These are phyloP conservation scores for Trichophyton benhamiae DNA, from an alignment of 2,329 filamentous ascomycete species.

Conservation along the genomic window DNA sequence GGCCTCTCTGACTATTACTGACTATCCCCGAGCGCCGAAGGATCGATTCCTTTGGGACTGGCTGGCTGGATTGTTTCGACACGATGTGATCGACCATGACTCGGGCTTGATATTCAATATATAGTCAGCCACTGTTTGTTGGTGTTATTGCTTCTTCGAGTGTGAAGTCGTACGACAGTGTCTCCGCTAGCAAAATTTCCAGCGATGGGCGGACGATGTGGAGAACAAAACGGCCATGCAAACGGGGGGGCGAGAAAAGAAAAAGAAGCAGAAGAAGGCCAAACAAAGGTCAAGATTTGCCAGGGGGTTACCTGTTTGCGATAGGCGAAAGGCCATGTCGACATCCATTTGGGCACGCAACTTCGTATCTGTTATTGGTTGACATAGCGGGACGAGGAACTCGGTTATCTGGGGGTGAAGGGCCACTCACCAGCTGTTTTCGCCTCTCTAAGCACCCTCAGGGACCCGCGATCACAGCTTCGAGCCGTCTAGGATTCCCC, in stretches of 20 bases:
- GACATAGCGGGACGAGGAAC: not conserved
- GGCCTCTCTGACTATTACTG: not conserved
- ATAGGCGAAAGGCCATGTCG: not conserved
- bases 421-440: not conserved
- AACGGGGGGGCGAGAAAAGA: not conserved
- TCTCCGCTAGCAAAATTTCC: not conserved
- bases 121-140: not conserved
- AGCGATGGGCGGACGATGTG: not conserved
- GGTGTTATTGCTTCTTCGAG: not conserved
- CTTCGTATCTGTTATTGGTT: not conserved
- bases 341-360: not conserved
- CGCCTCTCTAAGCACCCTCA: not conserved
- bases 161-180: not conserved
- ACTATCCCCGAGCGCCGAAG: not conserved
- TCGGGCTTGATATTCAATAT: not conserved
- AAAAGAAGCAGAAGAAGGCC: not conserved
- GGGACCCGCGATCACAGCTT: not conserved
- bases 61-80: not conserved
- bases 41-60: too few relatives aligned
- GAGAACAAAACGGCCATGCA: not conserved
- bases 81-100: not conserved
- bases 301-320: not conserved
- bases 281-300: not conserved
- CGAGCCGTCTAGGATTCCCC: not conserved
- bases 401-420: not conserved